Evolutionary conservation across 192 early-diverging fungal species (phyloP).

Genomic region (Coemansia brasiliensis): DNA sequence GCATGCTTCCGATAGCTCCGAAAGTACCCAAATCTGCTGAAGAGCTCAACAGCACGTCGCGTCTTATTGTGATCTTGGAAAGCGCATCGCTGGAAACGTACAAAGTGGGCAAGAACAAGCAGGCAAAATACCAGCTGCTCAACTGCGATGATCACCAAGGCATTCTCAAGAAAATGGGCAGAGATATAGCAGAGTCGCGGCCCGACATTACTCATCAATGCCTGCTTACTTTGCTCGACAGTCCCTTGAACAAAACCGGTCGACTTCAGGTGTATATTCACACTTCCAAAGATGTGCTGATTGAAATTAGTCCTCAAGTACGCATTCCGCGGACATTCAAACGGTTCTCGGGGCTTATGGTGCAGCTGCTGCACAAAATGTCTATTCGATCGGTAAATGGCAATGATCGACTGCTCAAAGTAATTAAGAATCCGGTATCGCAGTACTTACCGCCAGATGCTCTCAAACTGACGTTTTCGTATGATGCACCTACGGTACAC

Average conservation of each 20-base stretch:
- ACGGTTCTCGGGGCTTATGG: conserved; percentile 97
- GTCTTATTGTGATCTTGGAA: conserved; percentile 93
- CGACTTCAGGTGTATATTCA: conserved; percentile 97
- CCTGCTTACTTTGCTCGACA: conserved; percentile 92
- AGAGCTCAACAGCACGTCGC: conserved; percentile 73
- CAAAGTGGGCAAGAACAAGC: conserved; percentile 45
- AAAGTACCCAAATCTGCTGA: conserved; percentile 76
- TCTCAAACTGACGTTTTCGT: conserved; percentile 72
- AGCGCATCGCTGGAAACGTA: conserved; percentile 87
- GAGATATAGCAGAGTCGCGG: conserved; percentile 35
- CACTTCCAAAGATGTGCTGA: conserved; percentile 90
- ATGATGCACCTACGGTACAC: conserved; percentile 82
- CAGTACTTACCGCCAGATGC: conserved; percentile 87
- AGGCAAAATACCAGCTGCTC: conserved; percentile 81
- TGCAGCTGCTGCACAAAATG: conserved; percentile 97
- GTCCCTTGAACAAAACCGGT: conserved; percentile 98
- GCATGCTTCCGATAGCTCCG: conserved; percentile 62
- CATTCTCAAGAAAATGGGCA: conserved; percentile 11
- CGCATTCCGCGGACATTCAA: conserved; percentile 99
- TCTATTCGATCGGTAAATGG: conserved; percentile 90
- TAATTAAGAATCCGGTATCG: conserved; percentile 97
- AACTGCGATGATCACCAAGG: conserved; percentile 85
- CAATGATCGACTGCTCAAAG: conserved; percentile 88
- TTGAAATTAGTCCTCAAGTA: conserved; percentile 97
- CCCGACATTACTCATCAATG: conserved; percentile 66